Evolutionary conservation across 192 early-diverging fungal species (phyloP).

Genomic region (Backusella liffmaniae): DNA sequence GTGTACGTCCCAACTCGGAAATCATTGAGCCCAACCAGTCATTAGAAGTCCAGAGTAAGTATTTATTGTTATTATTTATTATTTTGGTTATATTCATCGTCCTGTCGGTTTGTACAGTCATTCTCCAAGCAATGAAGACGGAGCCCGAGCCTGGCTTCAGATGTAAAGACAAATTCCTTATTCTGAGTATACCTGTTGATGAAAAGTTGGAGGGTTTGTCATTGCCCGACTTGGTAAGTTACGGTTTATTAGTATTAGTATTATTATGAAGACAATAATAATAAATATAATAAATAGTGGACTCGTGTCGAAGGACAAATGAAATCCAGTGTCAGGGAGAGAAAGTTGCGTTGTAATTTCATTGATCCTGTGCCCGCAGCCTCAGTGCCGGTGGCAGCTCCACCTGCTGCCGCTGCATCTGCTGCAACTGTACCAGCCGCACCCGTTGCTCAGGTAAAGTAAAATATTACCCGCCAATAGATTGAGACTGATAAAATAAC

Average conservation of each 20-base stretch:
- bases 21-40: conserved; percentile 65
- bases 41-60: conserved; percentile 74
- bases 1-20: conserved; percentile 92
- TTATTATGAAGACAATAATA: neutral
- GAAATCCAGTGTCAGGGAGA: neutral
- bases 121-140: conserved; percentile 86
- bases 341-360: neutral
- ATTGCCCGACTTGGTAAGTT: conserved; percentile 60
- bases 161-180: conserved; percentile 97
- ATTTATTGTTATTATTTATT: neutral
- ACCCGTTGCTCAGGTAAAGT: neutral
- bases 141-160: conserved; percentile 76
- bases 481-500: too few relatives aligned
- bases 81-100: neutral
- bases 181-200: conserved; percentile 82
- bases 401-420: neutral
- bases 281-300: neutral
- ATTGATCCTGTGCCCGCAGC: neutral
- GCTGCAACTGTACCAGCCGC: neutral
- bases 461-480: neutral
- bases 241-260: too few relatives aligned
- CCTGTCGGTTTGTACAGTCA: conserved; percentile 45
- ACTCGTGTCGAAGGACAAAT: neutral
- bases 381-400: neutral
- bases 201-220: conserved; percentile 63